These are phyloP conservation scores for Calocybe gambosa DNA, from an alignment of 1,284 basidiomycete species.

Conservation along the genomic window DNA sequence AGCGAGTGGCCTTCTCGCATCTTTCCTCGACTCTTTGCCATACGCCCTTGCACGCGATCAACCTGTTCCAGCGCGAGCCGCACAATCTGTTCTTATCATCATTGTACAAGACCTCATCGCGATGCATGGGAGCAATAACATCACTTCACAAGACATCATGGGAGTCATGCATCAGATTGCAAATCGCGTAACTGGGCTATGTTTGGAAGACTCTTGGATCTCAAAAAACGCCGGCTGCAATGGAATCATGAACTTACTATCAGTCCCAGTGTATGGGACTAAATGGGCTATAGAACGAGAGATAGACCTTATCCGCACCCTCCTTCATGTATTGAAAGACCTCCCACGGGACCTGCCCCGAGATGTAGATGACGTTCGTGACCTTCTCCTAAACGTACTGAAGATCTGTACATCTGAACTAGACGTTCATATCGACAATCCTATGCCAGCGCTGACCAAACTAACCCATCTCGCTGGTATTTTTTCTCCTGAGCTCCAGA, in stretches of 20 bases:
- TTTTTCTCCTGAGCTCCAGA: conserved; percentile 87
- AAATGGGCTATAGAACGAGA: conserved; percentile 88
- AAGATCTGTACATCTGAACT: conserved; percentile 59
- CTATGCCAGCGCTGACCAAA: conserved; percentile 43
- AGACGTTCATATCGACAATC: conserved; percentile 35
- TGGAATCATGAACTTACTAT: conserved; percentile 77
- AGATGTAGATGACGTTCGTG: conserved; percentile 76
- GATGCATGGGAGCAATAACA: conserved; percentile 42
- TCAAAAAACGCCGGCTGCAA: conserved; percentile 83
- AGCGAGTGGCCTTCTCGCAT: conserved; percentile 57
- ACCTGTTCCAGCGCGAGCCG: conserved; percentile 51
- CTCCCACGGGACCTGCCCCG: conserved; percentile 88
- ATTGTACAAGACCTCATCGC: conserved; percentile 68
- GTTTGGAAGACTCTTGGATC: conserved; percentile 85
- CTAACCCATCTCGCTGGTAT: conserved; percentile 70
- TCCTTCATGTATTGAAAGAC: conserved; percentile 94
- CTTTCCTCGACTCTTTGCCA: conserved; percentile 75
- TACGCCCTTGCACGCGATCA: conserved; percentile 64
- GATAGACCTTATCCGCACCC: conserved; percentile 85
- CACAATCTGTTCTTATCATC: conserved; percentile 51
- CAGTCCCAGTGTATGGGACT: conserved; percentile 64
- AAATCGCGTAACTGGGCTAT: conserved; percentile 75
- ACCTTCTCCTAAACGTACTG: conserved; percentile 76
- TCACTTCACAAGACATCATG: conserved; percentile 49
- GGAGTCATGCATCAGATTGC: conserved; percentile 74